phyloP scores from a whole-genome alignment of 495 filamentous ascomycete species.

The Neurospora sp. region DNA sequence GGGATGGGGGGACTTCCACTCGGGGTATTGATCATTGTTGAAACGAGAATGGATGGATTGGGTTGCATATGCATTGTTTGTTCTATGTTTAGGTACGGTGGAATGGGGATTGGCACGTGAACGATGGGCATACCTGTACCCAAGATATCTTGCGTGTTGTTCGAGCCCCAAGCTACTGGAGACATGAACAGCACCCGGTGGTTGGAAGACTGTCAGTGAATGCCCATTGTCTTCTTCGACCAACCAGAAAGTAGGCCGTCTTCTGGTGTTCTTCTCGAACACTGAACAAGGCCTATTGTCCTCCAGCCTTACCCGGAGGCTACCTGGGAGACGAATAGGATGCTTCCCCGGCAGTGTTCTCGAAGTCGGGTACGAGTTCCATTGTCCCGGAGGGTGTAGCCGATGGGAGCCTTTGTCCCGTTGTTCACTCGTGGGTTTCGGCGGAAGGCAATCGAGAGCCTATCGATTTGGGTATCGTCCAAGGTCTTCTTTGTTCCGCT shows the following conservation, averaged over 20 bases:
- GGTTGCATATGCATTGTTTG: background rate
- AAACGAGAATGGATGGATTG: background rate
- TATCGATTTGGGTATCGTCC: background rate
- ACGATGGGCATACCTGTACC: background rate
- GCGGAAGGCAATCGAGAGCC: background rate
- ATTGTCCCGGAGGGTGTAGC: background rate
- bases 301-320: background rate
- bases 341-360: background rate
- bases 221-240: background rate
- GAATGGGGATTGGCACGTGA: background rate
- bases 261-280: background rate
- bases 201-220: background rate
- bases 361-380: background rate
- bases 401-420: background rate
- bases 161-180: background rate
- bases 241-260: background rate
- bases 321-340: background rate
- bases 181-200: background rate
- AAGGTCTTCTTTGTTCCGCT: background rate
- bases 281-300: background rate
- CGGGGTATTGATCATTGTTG: background rate
- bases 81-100: background rate
- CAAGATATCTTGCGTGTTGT: background rate
- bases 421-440: background rate
- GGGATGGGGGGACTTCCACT: background rate